These are phyloP conservation scores for Penicillium freii DNA, from an alignment of 2,329 filamentous ascomycete genomes.

Conservation along the genomic window DNA sequence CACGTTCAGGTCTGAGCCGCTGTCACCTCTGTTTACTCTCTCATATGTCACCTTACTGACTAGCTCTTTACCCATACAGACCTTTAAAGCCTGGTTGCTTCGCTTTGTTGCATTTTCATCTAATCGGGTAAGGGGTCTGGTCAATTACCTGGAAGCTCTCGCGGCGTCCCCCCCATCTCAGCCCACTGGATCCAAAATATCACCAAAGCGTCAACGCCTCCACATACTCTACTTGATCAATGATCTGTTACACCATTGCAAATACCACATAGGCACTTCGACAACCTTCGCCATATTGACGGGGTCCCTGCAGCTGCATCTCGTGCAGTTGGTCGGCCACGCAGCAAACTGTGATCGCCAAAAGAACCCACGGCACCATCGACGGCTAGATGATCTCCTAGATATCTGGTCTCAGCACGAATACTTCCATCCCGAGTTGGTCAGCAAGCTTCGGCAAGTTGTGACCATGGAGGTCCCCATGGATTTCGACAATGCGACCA, in stretches of 20 bases:
- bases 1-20: slow-evolving; percentile 81
- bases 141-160: slow-evolving; percentile 71
- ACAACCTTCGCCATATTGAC: slow-evolving; percentile 53
- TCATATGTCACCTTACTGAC: slow-evolving; percentile 38
- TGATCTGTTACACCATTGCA: slow-evolving; percentile 71
- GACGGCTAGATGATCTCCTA: slow-evolving; percentile 64
- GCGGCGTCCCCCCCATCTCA: slow-evolving; percentile 52
- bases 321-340: slow-evolving; percentile 62
- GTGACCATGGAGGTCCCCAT: slow-evolving; percentile 42
- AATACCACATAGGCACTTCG: slow-evolving; percentile 48
- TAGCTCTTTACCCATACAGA: slow-evolving; percentile 51
- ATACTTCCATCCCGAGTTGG: slow-evolving; percentile 58
- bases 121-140: slow-evolving; percentile 64
- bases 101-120: slow-evolving; percentile 67
- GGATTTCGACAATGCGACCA: slow-evolving; percentile 26
- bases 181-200: slow-evolving; percentile 43
- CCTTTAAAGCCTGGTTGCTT: slow-evolving; percentile 83
- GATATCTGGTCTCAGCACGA: slow-evolving; percentile 66
- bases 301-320: slow-evolving; percentile 55
- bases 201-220: slow-evolving; percentile 66
- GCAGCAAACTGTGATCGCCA: slow-evolving; percentile 55
- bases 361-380: slow-evolving; percentile 63
- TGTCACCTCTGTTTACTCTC: slow-evolving; percentile 20
- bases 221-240: slow-evolving; percentile 76
- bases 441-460: slow-evolving; percentile 60